phyloP scores from a whole-genome alignment of 805 yeast genomes.

The Saccharomycopsis schoenii region DNA sequence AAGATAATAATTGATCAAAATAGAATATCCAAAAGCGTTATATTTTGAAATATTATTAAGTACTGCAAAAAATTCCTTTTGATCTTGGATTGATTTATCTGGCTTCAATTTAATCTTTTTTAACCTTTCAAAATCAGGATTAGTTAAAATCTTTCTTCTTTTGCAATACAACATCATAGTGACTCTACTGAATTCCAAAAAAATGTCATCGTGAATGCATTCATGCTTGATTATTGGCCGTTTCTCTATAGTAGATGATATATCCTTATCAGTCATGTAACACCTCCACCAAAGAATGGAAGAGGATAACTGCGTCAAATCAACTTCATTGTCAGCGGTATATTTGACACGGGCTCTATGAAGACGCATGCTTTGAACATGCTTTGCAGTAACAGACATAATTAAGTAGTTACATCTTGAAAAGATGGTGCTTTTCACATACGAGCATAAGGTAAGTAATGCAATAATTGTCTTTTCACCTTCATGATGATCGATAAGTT shows the following conservation, averaged over 20 bases:
- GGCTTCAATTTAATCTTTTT: not conserved
- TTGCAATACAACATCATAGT: constrained; percentile 1
- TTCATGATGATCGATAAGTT: constrained; percentile 3
- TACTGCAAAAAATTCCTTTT: constrained; percentile 3
- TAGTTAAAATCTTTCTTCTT: not conserved
- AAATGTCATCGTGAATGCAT: constrained; percentile 4
- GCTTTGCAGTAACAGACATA: constrained; percentile 3
- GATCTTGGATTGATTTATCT: not conserved
- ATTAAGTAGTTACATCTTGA: constrained; percentile 8
- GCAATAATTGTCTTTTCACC: constrained; percentile 12
- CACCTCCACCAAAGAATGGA: constrained; percentile 6
- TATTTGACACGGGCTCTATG: not conserved
- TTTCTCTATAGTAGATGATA: constrained; percentile 5
- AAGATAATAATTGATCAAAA: constrained; percentile 6
- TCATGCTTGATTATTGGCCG: constrained; percentile 1
- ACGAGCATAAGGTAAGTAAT: constrained; percentile 5
- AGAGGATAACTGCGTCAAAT: not conserved
- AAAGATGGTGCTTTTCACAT: constrained; percentile 9
- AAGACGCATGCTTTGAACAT: constrained; percentile 10
- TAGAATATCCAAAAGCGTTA: constrained; percentile 1
- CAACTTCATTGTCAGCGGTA: not conserved
- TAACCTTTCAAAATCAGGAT: not conserved
- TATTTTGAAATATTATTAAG: constrained; percentile 11
- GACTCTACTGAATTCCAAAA: constrained; percentile 6
- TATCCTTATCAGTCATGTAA: constrained; percentile 8